Evolutionary conservation across 2,329 filamentous ascomycete species (phyloP), one percentile per base, ranked within the genome.

Genomic region (Claviceps capensis): DNA sequence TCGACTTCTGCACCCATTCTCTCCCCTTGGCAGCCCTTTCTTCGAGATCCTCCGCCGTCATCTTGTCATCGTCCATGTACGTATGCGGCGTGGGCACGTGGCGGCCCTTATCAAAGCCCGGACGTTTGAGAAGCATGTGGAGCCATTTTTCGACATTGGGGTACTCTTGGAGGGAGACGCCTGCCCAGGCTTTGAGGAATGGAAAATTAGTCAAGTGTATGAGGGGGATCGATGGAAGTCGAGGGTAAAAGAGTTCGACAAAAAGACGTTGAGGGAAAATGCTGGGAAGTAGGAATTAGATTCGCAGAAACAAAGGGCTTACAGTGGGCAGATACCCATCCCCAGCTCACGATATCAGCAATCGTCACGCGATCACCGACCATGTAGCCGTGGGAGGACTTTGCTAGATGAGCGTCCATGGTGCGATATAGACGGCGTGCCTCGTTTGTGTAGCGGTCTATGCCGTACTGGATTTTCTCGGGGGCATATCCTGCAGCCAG

Each of bases 361-460:
- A 86, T 81, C 44, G 85, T 88, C 55, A 77, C 72, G 56, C 79
- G 79, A 64, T 86, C 79, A 38, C 85, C 86, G 45, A 84, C 81
- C 13, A 84, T 67, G 63, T 74, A 84, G 13, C 77, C 78, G 0
- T 74, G 77, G 2, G 66, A 63, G 5, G 75, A 75, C 61, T 74
- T 73, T 56, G 69, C 65, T 44, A 95, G 78, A 52, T 89, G 82
- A 47, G 76, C 79, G 62, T 95, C 83, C 54, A 95, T 71, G 19
- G 88, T 83, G 49, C 81, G 74, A 70, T 93, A 95, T 1, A 95
- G 74, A 14, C 89, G 82, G n/a, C 83, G 77, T 0, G 85, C 88
- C 70, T 95, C 89, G 63, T 88, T 93, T 62, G 76, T 72, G 70
- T 95, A 95, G 47, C 89, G 79, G 62, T 86, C 81, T 52, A 94